phyloP scores from a whole-genome alignment of 225 moss, liverwort and hornwort species.

The Anthoceros angustus region DNA sequence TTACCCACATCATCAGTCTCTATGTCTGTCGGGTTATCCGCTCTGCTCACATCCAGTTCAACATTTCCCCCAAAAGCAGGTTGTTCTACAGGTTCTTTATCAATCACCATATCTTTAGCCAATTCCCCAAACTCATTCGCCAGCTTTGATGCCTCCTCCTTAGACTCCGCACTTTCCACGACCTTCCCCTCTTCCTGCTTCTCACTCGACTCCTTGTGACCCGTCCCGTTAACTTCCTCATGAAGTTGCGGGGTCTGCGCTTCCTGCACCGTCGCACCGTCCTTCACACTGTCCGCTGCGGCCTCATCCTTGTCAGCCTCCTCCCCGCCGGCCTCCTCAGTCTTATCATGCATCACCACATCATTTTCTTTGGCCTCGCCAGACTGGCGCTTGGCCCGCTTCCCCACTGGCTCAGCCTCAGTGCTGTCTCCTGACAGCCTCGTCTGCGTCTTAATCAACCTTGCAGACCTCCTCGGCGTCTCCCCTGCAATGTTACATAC shows the following conservation, averaged over 20 bases:
- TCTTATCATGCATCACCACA: not conserved
- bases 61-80: not conserved
- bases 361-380: constrained; percentile 4
- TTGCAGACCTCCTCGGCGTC: constrained; percentile 73
- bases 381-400: constrained; percentile 33
- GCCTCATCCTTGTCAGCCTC: constrained; percentile 8
- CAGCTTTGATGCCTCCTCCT: not conserved
- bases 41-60: not conserved
- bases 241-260: not conserved
- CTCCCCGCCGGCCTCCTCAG: not conserved
- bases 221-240: not conserved
- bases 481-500: constrained; percentile 20
- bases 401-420: constrained; percentile 37
- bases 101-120: constrained; percentile 3
- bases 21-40: not conserved
- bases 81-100: constrained; percentile 2
- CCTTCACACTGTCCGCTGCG: constrained; percentile 1
- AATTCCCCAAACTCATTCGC: not conserved
- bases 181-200: not conserved
- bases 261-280: constrained; percentile 7
- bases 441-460: constrained; percentile 36
- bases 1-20: not conserved
- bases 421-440: constrained; percentile 35
- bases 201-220: not conserved
- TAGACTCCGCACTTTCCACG: not conserved